Percentiles rank a stretch among this genome's conserved stretches.
These are phyloP conservation scores for Xylaria hypoxylon DNA, from an alignment of 2,329 filamentous ascomycete genomes.

Conservation along the genomic window DNA sequence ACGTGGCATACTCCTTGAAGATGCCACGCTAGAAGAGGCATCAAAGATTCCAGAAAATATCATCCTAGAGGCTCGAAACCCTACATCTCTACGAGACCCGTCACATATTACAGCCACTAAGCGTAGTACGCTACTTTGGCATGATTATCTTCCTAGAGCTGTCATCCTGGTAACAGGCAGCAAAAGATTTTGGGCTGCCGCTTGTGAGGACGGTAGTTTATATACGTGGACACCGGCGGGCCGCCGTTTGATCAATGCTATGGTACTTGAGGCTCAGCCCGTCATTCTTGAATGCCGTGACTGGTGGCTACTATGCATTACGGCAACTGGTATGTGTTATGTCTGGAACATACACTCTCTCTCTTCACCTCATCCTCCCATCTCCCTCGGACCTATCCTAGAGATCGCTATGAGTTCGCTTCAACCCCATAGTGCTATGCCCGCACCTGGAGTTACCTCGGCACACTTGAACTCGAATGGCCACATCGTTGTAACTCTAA, in stretches of 20 bases:
- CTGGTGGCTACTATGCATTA: constrained; percentile 90
- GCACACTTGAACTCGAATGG: constrained; percentile 91
- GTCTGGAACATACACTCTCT: constrained; percentile 93
- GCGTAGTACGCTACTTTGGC: constrained; percentile 85
- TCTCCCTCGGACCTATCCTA: constrained; percentile 88
- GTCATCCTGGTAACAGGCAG: constrained; percentile 93
- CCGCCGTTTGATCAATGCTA: constrained; percentile 82
- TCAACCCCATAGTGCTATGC: constrained; percentile 78
- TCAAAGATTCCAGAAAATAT: constrained; percentile 74
- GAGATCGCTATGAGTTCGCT: constrained; percentile 86
- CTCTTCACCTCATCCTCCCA: constrained; percentile 85
- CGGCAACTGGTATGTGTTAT: constrained; percentile 87
- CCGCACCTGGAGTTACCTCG: constrained; percentile 86
- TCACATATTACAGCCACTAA: constrained; percentile 85
- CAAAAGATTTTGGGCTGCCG: constrained; percentile 89
- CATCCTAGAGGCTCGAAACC: constrained; percentile 90
- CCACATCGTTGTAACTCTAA: constrained; percentile 87
- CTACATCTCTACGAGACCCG: constrained; percentile 80
- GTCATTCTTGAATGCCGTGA: constrained; percentile 93
- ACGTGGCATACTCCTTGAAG: constrained; percentile 66
- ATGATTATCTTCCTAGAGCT: constrained; percentile 88
- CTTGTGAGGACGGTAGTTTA: constrained; percentile 90
- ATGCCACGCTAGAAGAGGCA: constrained; percentile 69
- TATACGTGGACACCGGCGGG: constrained; percentile 95
- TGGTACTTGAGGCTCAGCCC: constrained; percentile 90